Evolutionary conservation across 2,329 filamentous ascomycete genomes (phyloP).

Genomic region (Pestalotiopsis sp.): DNA sequence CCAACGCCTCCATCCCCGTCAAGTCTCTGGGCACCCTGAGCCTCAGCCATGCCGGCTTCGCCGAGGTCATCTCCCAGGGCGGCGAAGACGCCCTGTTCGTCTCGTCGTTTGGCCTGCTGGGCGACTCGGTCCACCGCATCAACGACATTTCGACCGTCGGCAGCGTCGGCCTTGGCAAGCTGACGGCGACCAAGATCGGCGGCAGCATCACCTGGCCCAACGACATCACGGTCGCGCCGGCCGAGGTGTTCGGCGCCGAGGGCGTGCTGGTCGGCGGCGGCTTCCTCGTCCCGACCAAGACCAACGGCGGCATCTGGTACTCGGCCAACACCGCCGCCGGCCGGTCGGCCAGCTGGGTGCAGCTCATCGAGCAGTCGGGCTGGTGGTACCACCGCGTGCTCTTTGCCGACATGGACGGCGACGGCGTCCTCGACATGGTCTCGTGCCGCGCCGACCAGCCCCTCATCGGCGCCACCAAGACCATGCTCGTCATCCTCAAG

Average conservation of each 20-base stretch:
- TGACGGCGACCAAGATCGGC: not conserved
- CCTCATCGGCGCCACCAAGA: not conserved
- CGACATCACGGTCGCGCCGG: not conserved
- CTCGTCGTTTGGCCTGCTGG: not conserved
- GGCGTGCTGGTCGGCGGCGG: slow-evolving; percentile 2
- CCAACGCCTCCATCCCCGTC: not conserved
- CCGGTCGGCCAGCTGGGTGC: not conserved
- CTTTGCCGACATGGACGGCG: slow-evolving; percentile 8
- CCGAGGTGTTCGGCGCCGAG: not conserved
- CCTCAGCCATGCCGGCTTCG: slow-evolving; percentile 3
- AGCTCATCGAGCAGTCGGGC: not conserved
- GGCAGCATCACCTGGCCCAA: slow-evolving; percentile 6
- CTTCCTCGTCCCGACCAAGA: slow-evolving; percentile 8
- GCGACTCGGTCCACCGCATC: slow-evolving; percentile 8
- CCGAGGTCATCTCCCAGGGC: slow-evolving; percentile 9
- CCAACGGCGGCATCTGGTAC: slow-evolving; percentile 5
- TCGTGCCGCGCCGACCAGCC: slow-evolving; percentile 5
- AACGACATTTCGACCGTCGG: slow-evolving; percentile 4
- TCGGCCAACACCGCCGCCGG: not conserved
- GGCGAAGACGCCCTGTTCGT: slow-evolving; percentile 1
- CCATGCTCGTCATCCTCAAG: slow-evolving; percentile 6
- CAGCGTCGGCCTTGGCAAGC: not conserved
- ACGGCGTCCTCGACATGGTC: slow-evolving; percentile 1
- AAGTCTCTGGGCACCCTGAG: not conserved
- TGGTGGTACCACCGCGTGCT: slow-evolving; percentile 9